Conservation (phyloP, 106 monocot genomes). For the Cymbidium sinense region DNA sequence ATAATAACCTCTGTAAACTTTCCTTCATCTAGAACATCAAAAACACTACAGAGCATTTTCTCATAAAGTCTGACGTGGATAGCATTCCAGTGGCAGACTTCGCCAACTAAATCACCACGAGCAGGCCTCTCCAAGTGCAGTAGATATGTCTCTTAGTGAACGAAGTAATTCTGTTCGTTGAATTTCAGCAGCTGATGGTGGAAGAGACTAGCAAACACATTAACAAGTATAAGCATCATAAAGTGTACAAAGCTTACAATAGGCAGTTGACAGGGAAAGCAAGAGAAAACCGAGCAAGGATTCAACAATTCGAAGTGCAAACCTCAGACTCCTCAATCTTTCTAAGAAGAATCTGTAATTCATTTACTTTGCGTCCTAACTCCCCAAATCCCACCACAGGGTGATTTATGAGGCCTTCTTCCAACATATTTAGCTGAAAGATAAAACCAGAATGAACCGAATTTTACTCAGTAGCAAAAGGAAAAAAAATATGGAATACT, state of each 20-base stretch:
- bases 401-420: constrained; percentile 91
- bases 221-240: constrained; percentile 7
- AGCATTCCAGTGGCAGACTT: constrained; percentile 96
- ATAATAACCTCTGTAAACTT: constrained; percentile 74
- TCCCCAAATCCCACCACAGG: constrained; percentile 85
- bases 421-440: constrained; percentile 78
- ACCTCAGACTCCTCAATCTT: constrained; percentile 98
- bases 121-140: constrained; percentile 82
- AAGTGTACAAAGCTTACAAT: neutral
- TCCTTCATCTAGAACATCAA: constrained; percentile 91
- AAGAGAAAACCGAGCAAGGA: neutral
- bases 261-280: neutral
- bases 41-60: constrained; percentile 90
- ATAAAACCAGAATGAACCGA: constrained; percentile 2
- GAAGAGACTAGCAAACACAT: constrained; percentile 57
- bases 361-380: constrained; percentile 77
- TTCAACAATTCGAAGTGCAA: neutral
- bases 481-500: constrained; percentile 7
- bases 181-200: constrained; percentile 66
- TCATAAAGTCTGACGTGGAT: constrained; percentile 79
- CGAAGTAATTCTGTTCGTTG: constrained; percentile 73
- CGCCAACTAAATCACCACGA: constrained; percentile 86
- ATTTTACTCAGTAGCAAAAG: neutral
- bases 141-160: constrained; percentile 66
- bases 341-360: constrained; percentile 60